Evolutionary conservation across 2,329 filamentous ascomycete genomes (phyloP), one percentile per base, ranked within the genome.

Genomic region (Cordyceps farinosa): DNA sequence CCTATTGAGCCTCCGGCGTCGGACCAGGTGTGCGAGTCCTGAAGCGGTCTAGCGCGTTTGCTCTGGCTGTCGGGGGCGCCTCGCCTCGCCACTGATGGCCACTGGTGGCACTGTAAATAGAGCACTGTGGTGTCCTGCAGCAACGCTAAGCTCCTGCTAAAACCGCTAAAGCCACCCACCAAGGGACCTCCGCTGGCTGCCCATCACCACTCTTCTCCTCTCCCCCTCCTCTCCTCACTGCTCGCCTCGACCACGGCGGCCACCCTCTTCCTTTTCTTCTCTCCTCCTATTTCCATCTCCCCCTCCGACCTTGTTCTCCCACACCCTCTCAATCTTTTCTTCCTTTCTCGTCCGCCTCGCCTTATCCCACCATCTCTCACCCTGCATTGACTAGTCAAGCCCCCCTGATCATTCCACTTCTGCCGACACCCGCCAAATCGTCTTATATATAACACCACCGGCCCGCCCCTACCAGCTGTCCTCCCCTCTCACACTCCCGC

Each of bases 381-480:
- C 45, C 47, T 40, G 32, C 32, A 38, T 60, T 48, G 45, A 59
- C 56, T 44, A 40, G 47, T 38, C 55, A 60, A 15, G 45, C 45
- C 57, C 44, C 45, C 44, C 45, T 44, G 22, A 30, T 29, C 47
- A n/a, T 51, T 27, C 57, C 57, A 60, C 57, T 27, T 40, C 32
- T 52, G 47, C 57, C 47, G 57, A 34, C 57, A 52, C 36, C 47
- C 57, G 47, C 29, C 57, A 42, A 52, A 30, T 34, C 47, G 47
- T 51, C 57, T 52, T 60, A 52, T 61, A 58, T 58, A 61, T 51
- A 51, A 51, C 57, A 45, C 40, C 56, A 51, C 47, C 22, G 29
- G 8, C 34, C 47, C 38, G 42, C 50, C 58, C 36, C 50, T 17
- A 30, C 50, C 48, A 32, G 27, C 29, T 38, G 15, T 30, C 17